Conservation (phyloP, 371 early-diverging fungal genomes). For the Syncephalastrum contaminatum region DNA sequence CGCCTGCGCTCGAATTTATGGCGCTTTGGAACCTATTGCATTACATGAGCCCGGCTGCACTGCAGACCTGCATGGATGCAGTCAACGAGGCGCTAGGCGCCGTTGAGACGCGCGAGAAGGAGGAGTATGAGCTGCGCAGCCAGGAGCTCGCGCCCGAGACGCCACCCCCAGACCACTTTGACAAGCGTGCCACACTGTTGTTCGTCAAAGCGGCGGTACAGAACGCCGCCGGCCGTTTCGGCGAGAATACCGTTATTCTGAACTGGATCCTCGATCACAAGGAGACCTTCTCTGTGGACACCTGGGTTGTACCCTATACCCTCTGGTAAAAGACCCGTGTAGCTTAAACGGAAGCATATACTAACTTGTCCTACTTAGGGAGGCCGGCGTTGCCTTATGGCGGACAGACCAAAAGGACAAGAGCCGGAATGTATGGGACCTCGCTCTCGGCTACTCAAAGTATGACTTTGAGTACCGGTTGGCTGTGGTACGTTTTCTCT, state of each 20-base stretch:
- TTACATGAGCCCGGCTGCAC: slow-evolving; percentile 35
- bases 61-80: slow-evolving; percentile 27
- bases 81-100: slow-evolving; percentile 33
- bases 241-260: slow-evolving; percentile 30
- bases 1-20: slow-evolving; percentile 59
- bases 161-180: slow-evolving; percentile 38
- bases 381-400: slow-evolving; percentile 42
- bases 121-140: slow-evolving; percentile 39
- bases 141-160: slow-evolving; percentile 38
- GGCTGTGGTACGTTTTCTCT: slow-evolving; percentile 25
- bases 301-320: slow-evolving; percentile 60
- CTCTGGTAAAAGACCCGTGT: slow-evolving; percentile 46
- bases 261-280: slow-evolving; percentile 61
- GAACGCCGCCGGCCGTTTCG: slow-evolving; percentile 25
- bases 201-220: slow-evolving; percentile 37
- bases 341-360: neutral
- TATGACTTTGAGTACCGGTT: slow-evolving; percentile 47
- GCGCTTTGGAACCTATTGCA: slow-evolving; percentile 57
- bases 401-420: slow-evolving; percentile 21
- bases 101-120: slow-evolving; percentile 27
- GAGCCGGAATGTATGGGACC: slow-evolving; percentile 41
- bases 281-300: slow-evolving; percentile 40
- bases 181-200: slow-evolving; percentile 36
- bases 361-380: slow-evolving; percentile 14
- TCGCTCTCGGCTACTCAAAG: slow-evolving; percentile 33